Evolutionary conservation across 1,139 yeast genomes (phyloP).

Genomic region (Sugiyamaella sp.): DNA sequence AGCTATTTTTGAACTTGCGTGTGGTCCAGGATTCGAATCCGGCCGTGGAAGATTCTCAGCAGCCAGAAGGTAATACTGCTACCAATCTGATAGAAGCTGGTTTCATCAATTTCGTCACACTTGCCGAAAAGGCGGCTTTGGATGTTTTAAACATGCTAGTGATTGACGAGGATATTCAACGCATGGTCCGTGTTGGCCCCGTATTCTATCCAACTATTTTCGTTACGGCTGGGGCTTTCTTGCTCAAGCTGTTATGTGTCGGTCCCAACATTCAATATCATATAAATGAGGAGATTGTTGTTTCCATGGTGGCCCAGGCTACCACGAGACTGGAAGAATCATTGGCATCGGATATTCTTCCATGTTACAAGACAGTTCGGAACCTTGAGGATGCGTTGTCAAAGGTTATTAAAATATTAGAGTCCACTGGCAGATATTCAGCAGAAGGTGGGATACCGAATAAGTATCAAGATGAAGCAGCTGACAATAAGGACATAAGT

Average conservation of each 20-base stretch:
- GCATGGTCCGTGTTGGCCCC: constrained; percentile 33
- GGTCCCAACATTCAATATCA: constrained; percentile 25
- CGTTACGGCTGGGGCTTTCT: constrained; percentile 34
- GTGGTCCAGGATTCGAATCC: constrained; percentile 23
- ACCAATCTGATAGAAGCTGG: constrained; percentile 16
- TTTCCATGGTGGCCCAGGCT: constrained; percentile 25
- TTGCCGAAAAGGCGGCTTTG: constrained; percentile 35
- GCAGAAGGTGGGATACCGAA: neutral
- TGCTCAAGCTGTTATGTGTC: constrained; percentile 31
- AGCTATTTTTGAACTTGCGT: constrained; percentile 31
- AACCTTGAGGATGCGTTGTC: constrained; percentile 28
- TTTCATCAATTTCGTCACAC: constrained; percentile 22
- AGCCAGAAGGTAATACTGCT: constrained; percentile 3
- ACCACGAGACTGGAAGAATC: constrained; percentile 22
- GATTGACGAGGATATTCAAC: constrained; percentile 33
- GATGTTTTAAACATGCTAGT: constrained; percentile 34
- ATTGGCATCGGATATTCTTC: constrained; percentile 27
- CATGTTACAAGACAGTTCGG: constrained; percentile 30
- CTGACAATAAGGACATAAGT: neutral
- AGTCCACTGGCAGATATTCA: neutral
- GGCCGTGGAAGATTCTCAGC: constrained; percentile 18
- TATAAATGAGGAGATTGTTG: constrained; percentile 22
- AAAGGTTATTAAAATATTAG: constrained; percentile 18
- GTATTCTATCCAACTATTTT: constrained; percentile 36
- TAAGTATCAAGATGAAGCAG: neutral